Conservation (phyloP, 129 eudicot species). For the Arctium minus region DNA sequence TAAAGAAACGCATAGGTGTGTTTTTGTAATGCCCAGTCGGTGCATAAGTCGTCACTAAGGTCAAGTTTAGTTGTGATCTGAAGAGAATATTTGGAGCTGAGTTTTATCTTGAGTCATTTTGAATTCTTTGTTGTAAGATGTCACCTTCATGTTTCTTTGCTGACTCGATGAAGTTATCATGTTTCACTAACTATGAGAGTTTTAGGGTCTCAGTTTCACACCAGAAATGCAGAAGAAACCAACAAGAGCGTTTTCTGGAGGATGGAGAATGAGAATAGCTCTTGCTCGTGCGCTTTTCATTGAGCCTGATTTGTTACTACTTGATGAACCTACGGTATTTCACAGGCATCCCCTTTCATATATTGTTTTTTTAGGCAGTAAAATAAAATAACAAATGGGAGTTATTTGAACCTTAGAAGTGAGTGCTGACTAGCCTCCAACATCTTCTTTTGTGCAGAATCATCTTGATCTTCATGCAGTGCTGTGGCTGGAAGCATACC, state of each 20-base stretch:
- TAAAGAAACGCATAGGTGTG: neutral
- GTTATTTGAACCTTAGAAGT: neutral
- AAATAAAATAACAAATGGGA: neutral
- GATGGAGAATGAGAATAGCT: slow-evolving; percentile 99
- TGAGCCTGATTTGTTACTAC: slow-evolving; percentile 89
- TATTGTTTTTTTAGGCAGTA: neutral
- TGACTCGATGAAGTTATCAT: neutral
- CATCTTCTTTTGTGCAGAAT: slow-evolving; percentile 48
- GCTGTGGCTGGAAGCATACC: slow-evolving; percentile 89
- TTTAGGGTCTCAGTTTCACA: slow-evolving; percentile 94
- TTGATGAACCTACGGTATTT: slow-evolving; percentile 95
- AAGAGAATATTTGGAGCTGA: neutral
- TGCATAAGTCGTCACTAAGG: neutral
- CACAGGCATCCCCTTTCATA: neutral
- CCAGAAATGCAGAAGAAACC: slow-evolving; percentile 87
- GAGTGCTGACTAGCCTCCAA: neutral
- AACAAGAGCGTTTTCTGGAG: slow-evolving; percentile 95
- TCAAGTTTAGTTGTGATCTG: neutral
- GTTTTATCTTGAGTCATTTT: neutral
- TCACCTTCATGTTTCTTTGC: neutral
- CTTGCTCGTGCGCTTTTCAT: slow-evolving; percentile 98
- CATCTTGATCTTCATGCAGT: slow-evolving; percentile 99
- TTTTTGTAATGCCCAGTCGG: neutral
- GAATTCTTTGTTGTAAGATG: neutral
- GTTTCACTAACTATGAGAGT: slow-evolving; percentile 23